Conservation (phyloP, 306 rosid species). For the Quercus cerris region DNA sequence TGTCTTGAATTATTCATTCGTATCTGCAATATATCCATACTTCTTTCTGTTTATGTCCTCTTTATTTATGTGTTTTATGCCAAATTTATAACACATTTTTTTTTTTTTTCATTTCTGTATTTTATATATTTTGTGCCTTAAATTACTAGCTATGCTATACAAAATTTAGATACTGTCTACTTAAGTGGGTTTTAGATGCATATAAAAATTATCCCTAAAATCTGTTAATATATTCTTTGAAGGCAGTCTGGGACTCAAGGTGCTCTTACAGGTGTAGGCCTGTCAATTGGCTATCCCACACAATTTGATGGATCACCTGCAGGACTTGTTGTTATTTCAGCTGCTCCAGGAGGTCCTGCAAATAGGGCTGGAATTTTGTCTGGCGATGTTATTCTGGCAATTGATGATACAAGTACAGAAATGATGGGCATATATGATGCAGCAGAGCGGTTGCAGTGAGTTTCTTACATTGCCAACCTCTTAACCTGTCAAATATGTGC, state of each 20-base stretch:
- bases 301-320: constrained; percentile 50
- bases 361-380: constrained; percentile 77
- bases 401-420: constrained; percentile 79
- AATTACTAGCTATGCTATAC: too few relatives aligned
- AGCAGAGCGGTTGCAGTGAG: constrained; percentile 91
- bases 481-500: constrained; percentile 15
- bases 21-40: too few relatives aligned
- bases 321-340: constrained; percentile 83
- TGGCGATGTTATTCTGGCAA: constrained; percentile 80
- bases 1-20: too few relatives aligned
- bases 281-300: constrained; percentile 87
- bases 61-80: too few relatives aligned
- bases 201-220: constrained; percentile 28
- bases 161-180: background rate
- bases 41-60: too few relatives aligned
- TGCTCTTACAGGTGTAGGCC: constrained; percentile 89
- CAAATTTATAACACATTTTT: too few relatives aligned
- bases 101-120: too few relatives aligned
- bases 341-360: constrained; percentile 94
- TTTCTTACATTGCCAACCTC: constrained; percentile 32
- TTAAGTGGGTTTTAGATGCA: constrained; percentile 13
- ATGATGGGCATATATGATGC: constrained; percentile 90
- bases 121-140: too few relatives aligned
- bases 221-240: constrained; percentile 52
- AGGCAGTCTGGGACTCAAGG: constrained; percentile 99